These are phyloP conservation scores for Blastosporella zonata DNA, from an alignment of 1,284 basidiomycete species.

Conservation along the genomic window DNA sequence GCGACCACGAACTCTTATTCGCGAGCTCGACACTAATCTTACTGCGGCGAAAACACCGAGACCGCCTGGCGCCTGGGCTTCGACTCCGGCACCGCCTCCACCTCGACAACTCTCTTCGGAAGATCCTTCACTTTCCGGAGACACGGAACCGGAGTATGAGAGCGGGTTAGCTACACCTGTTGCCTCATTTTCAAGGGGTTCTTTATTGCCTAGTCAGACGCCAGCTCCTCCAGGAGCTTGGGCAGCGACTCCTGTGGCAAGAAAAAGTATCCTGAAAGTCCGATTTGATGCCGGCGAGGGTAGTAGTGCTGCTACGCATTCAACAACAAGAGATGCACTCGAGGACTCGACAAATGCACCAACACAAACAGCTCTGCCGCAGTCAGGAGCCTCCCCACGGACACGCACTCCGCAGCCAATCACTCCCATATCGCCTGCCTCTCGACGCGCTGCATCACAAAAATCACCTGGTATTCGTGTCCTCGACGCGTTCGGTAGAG, in stretches of 20 bases:
- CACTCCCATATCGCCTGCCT: constrained; percentile 29
- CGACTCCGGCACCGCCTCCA: constrained; percentile 45
- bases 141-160: constrained; percentile 22
- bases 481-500: constrained; percentile 54
- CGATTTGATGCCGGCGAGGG: constrained; percentile 58
- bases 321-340: constrained; percentile 28
- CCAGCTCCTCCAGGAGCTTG: constrained; percentile 73
- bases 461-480: constrained; percentile 53
- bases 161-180: constrained; percentile 41
- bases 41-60: constrained; percentile 57
- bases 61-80: constrained; percentile 68
- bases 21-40: constrained; percentile 24
- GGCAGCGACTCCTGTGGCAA: constrained; percentile 53
- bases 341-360: constrained; percentile 9
- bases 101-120: constrained; percentile 19
- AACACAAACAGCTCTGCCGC: not conserved
- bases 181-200: constrained; percentile 41
- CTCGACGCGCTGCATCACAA: constrained; percentile 37
- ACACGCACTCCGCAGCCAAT: constrained; percentile 19
- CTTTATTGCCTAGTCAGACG: constrained; percentile 47
- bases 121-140: constrained; percentile 25
- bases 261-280: constrained; percentile 53
- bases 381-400: constrained; percentile 6
- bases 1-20: constrained; percentile 13
- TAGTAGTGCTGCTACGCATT: constrained; percentile 16